These are phyloP conservation scores for Chenopodium formosanum DNA, from an alignment of 148 eudicot species.

Conservation along the genomic window DNA sequence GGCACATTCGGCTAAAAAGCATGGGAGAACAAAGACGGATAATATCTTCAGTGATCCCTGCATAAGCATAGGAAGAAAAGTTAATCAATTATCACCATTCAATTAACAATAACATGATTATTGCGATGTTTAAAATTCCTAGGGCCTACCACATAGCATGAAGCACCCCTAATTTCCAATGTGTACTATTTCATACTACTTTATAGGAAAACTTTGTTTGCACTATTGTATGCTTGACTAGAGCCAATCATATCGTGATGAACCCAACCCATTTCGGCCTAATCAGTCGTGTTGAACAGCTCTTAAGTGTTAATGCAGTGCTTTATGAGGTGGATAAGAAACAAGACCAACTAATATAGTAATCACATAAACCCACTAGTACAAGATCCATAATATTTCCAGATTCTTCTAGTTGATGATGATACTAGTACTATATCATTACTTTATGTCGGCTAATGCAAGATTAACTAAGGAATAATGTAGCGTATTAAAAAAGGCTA, in stretches of 20 bases:
- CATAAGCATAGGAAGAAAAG: slow-evolving; percentile 17
- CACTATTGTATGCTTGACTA: neutral
- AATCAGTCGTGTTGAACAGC: no score
- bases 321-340: neutral
- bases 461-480: neutral
- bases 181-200: neutral
- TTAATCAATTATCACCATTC: neutral
- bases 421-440: neutral
- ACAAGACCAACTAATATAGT: neutral
- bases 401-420: neutral
- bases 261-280: neutral
- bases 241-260: neutral
- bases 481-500: neutral
- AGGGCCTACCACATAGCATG: slow-evolving; percentile 1
- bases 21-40: slow-evolving; percentile 71
- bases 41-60: slow-evolving; percentile 84
- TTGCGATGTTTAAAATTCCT: neutral
- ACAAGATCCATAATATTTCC: neutral
- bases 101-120: neutral
- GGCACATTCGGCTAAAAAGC: slow-evolving; percentile 64
- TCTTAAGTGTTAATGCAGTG: no score
- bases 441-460: neutral
- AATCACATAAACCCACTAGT: no score
- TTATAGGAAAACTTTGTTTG: neutral
- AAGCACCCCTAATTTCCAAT: neutral